Conservation (phyloP, 768 basidiomycete species). For the Cyathus striatus region DNA sequence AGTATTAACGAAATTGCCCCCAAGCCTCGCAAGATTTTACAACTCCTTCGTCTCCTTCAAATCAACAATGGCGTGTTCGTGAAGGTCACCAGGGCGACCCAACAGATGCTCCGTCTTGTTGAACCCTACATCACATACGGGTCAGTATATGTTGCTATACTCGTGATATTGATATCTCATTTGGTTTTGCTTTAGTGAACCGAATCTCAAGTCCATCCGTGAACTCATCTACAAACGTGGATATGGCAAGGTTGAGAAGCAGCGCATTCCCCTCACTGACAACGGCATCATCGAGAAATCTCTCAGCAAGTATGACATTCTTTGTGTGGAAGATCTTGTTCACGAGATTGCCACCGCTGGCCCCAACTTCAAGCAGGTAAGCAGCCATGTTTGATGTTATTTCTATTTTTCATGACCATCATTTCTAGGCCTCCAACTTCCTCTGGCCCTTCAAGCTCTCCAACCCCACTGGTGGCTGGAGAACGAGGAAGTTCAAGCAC, state of each 20-base stretch:
- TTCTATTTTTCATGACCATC: neutral
- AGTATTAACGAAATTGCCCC: conserved; percentile 99
- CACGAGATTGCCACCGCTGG: conserved; percentile 95
- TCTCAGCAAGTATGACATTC: conserved; percentile 92
- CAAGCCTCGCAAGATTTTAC: conserved; percentile 98
- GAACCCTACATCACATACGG: conserved; percentile 98
- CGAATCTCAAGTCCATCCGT: conserved; percentile 94
- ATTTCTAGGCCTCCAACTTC: conserved; percentile 78
- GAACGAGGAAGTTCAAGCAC: conserved; percentile 96
- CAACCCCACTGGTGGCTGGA: conserved; percentile 98
- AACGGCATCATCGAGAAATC: conserved; percentile 88
- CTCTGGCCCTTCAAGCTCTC: conserved; percentile 99
- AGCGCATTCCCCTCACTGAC: conserved; percentile 92
- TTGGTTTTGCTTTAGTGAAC: conserved; percentile 67
- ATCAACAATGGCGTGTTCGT: conserved; percentile 99
- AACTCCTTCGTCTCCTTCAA: conserved; percentile 96
- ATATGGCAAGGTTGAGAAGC: conserved; percentile 97
- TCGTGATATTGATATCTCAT: neutral
- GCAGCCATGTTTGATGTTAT: conserved; percentile 15
- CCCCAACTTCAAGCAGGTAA: conserved; percentile 98
- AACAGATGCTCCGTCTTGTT: conserved; percentile 96
- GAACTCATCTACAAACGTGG: conserved; percentile 99
- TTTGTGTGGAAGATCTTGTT: conserved; percentile 95
- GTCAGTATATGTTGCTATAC: conserved; percentile 26
- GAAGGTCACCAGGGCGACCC: conserved; percentile 93